Evolutionary conservation across 2,329 filamentous ascomycete species (phyloP), one percentile per base, ranked within the genome.

Genomic region (Reticulascus tulasneorum): DNA sequence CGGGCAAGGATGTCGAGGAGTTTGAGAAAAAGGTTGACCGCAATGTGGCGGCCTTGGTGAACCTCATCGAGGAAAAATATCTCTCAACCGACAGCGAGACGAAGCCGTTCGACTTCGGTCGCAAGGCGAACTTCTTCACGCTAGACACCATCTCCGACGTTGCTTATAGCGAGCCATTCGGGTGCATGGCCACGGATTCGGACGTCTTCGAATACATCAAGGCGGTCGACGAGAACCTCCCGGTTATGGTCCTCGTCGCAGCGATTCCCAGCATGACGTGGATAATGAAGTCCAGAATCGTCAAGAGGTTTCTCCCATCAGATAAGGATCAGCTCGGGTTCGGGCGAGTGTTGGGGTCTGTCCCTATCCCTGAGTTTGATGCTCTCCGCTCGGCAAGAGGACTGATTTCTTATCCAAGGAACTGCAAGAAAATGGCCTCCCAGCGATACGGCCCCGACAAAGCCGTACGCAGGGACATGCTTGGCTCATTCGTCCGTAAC

Each of bases 111-210:
- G 71, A 77, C 38, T 49, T 76, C 15, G 66, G 64, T 4, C 54
- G 55, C 6, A 67, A 69, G 21, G 61, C 64, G 3, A 68, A 73
- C 26, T 75, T 63, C 54, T 68, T 75, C 25, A 73, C 71, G 0
- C 50, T 77, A 0, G 75, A 78, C 39, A 67, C 76, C 18, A 72
- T 77, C 28, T 71, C 66, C 10, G 63, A 66, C 12, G 42, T 77
- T 9, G 70, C 69, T 2, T 68, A 75, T 26, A 71, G 70, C 7
- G 49, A 64, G 21, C 53, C 63, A 0, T 71, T 74, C 40, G 68
- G 70, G 11, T 70, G 65, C 46, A 38, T 74, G 3, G 58, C 60
- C 22, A 53, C 56, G 3, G 64, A 75, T 42, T 55, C 59, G 5
- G 71, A 75, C 40, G 54, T 67, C 1, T 66, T 69, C 42, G 61